Evolutionary conservation across 1,139 yeast species (phyloP), one percentile per base, ranked within the genome.

Genomic region (Taphrina populina): DNA sequence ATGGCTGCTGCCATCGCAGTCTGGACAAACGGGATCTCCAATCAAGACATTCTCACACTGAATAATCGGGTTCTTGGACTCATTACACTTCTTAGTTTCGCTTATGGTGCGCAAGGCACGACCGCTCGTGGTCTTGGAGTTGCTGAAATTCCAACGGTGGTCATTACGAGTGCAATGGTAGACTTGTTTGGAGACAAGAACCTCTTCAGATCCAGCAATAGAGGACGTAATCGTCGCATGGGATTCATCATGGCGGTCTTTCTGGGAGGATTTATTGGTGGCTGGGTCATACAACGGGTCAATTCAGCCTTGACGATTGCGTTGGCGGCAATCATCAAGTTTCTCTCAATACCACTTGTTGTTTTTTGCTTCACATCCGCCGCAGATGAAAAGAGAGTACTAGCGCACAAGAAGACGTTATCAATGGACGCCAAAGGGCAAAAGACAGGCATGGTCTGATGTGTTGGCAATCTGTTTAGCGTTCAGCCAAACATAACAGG

Each of bases 151-250:
- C 47, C 47, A 10, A 43, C 47, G 19, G 47, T 43, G 15, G 47
- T 43, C 47, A 21, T 43, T 27, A 43, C 47, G 36, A 30, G 36
- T 21, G 47, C 47, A 35, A 43, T 43, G 47, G 47, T 43, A 7
- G 47, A 43, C 23, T 11, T 43, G 19, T 43, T 43, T 21, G 47
- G 47, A 3, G 47, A 43, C 47, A 15, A 20, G 29, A 29, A 43
- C 21, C 37, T 43, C 10, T 43, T 29, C 47, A 30, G 10, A n/a
- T 17, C 20, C 6, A 35, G 32, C 47, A 43, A 43, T 21, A 13
- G 47, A 21, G 37, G 37, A 11, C 17, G 47, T 2, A 43, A 43
- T 21, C 24, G 47, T 30, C 47, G 47, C 11, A 37, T 37, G 3
- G 47, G 34, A 2, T 43, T 43, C 33, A 43, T 43, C 19, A 1